These are phyloP conservation scores for Coelastrella sp. DNA, from an alignment of 139 green algal genomes.

Conservation along the genomic window DNA sequence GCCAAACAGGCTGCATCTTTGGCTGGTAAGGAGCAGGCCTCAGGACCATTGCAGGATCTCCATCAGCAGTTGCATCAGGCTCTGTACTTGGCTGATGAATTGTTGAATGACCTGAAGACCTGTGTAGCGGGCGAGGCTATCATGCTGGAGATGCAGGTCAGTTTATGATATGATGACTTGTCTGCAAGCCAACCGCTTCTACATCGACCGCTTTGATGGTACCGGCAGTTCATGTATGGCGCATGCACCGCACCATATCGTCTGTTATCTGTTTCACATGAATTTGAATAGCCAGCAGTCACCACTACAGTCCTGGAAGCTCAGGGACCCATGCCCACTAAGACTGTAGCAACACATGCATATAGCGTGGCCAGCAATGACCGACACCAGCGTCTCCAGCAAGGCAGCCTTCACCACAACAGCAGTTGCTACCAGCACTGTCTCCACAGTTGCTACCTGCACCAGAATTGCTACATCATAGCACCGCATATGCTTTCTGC, in stretches of 20 bases:
- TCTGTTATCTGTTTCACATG: too few relatives aligned
- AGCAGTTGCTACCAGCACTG: too few relatives aligned
- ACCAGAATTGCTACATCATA: background rate
- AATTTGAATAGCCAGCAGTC: too few relatives aligned
- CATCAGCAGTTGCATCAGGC: slow-evolving; percentile 25
- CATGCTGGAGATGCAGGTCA: slow-evolving; percentile 37
- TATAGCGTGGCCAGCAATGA: too few relatives aligned
- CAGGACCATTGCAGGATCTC: slow-evolving; percentile 27
- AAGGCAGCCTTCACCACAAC: too few relatives aligned
- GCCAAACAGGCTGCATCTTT: background rate
- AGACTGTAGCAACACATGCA: too few relatives aligned
- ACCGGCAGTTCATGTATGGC: background rate
- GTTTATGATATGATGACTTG: background rate
- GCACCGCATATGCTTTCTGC: background rate
- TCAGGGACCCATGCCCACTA: too few relatives aligned
- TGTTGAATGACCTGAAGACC: background rate
- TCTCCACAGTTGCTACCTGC: too few relatives aligned
- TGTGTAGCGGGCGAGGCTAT: background rate
- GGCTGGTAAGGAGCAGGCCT: background rate
- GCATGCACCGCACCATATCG: too few relatives aligned
- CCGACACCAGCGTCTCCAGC: too few relatives aligned
- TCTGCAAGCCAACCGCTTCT: background rate
- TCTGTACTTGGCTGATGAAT: slow-evolving; percentile 6
- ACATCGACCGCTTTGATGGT: too few relatives aligned
- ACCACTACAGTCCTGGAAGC: too few relatives aligned